Evolutionary conservation across 2,329 filamentous ascomycete species (phyloP), one percentile per base, ranked within the genome.

Genomic region (Colletotrichum destructivum): DNA sequence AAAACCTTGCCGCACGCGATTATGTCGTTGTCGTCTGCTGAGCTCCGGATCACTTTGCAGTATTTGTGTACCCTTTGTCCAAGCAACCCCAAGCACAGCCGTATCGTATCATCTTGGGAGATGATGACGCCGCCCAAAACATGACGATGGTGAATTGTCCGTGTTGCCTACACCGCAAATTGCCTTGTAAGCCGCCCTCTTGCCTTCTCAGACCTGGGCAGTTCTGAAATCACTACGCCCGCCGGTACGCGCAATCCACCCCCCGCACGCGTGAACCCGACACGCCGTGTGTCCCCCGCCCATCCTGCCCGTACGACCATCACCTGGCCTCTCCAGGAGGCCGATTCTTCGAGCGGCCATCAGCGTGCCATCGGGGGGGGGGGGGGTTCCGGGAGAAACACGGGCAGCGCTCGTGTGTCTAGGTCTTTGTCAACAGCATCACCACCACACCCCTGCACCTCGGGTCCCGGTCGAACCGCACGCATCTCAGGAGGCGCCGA

Each of bases 401-500:
- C 16, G 23, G 18, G 35, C 47, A 46, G 40, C 56, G 4, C 57
- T 68, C 35, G 16, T 60, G 18, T 21, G 16, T 60, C 13, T 21
- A 52, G 12, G 49, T 52, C 18, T 4, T 31, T 54, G 8, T 23
- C 40, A 6, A 38, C 35, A 38, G 35, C 7, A 31, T 44, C 8
- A 35, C 9, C 23, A 15, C 9, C 21, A 2, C 8, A 12, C 44
- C 51, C 49, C 38, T 62, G 15, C n/a, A 8, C 26, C 35, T 23
- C 4, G 38, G 26, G 47, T 49, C 18, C 38, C 57, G 55, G 21
- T 40, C 65, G 57, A 46, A 13, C 26, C 44, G 42, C 66, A 47
- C 4, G 4, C 35, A 26, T 13, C 23, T 75, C 60, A 69, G 18
- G 67, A 44, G 42, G 42, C 71, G 21, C 68, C 54, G 63, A 79